Conservation (phyloP, 208 protist species). For the Porcisia deanei region DNA sequence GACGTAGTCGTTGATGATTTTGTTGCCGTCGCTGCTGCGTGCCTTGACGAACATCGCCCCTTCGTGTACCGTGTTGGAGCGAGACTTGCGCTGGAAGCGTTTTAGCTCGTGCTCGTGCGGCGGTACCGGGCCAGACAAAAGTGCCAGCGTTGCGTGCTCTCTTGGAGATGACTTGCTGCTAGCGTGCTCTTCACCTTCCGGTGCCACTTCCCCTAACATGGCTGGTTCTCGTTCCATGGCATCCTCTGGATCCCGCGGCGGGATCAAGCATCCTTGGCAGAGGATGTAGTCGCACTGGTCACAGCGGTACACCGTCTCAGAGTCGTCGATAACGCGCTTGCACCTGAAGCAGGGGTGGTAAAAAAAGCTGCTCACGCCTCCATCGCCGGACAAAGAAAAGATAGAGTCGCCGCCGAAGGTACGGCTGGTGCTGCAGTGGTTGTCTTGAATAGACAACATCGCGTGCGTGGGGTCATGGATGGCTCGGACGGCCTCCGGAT, state of each 20-base stretch:
- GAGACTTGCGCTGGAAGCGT: conserved; percentile 53
- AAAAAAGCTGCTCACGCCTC: conserved; percentile 61
- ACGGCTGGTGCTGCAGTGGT: conserved; percentile 46
- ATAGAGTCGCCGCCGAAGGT: conserved; percentile 46
- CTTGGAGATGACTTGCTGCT: background rate
- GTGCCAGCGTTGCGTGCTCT: background rate
- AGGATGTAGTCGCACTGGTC: conserved; percentile 70
- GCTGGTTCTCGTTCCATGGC: background rate
- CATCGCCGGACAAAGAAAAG: conserved; percentile 36
- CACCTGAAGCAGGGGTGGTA: conserved; percentile 74
- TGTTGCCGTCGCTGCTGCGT: conserved; percentile 76
- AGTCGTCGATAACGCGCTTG: conserved; percentile 58
- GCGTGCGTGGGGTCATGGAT: conserved; percentile 44
- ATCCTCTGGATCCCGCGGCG: conserved; percentile 15
- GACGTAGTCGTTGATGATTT: conserved; percentile 92
- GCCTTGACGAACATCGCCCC: conserved; percentile 53
- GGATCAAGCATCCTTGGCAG: conserved; percentile 55
- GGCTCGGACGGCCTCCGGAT: conserved; percentile 16
- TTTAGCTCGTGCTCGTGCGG: conserved; percentile 64
- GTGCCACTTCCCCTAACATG: background rate
- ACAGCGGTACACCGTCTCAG: conserved; percentile 71
- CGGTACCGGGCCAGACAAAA: background rate
- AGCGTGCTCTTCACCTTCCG: background rate
- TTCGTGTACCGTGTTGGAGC: conserved; percentile 39
- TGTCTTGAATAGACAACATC: conserved; percentile 52